Evolutionary conservation across 306 rosid species (phyloP), one percentile per base, ranked within the genome.

Genomic region (Castanea crenata): DNA sequence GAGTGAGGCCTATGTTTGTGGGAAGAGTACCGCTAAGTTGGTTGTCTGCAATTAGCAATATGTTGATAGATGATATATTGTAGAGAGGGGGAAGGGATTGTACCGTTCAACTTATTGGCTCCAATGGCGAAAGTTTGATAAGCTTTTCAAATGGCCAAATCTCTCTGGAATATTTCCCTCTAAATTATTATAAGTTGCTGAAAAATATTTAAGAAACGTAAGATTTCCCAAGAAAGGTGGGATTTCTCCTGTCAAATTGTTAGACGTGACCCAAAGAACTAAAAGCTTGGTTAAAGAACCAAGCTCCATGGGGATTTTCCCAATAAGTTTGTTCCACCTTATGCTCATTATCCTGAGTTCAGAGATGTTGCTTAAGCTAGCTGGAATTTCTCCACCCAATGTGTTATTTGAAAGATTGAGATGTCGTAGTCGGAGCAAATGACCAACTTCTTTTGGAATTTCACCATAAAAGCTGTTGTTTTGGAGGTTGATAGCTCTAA

Each of bases 41-140:
- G 44, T 85, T 71, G 0, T 0, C 0, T 4, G 62, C 0, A 0
- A 56, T 0, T 0, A 23, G 2, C 4, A 85, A 38, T 6, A 1
- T 0, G 0, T 1, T 2, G 51, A 81, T 38, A 20, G 76, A 38
- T 8, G 85, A 85, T 51, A 85, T 74, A 51, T 85, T 81, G 46
- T 27, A 85, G 13, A 85, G 32, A 6, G 86, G 81, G 81, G 2
- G 31, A 55, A 74, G 81, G 83, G 67, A 85, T 20, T 1, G 11
- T 5, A 32, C 85, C 83, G 5, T 56, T 81, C 18, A 85, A 29
- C 2, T 19, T 32, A 76, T 85, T 85, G 14, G 4, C 1, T 3
- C 1, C 55, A 1, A 64, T 1, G 16, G 20, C 0, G 0, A 84
- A 25, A 16, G 0, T 0, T 0, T 3, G 6, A 6, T 6, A 69